These are phyloP conservation scores for Aspergillus arachidicola DNA, from an alignment of 2,329 filamentous ascomycete species.

Conservation along the genomic window DNA sequence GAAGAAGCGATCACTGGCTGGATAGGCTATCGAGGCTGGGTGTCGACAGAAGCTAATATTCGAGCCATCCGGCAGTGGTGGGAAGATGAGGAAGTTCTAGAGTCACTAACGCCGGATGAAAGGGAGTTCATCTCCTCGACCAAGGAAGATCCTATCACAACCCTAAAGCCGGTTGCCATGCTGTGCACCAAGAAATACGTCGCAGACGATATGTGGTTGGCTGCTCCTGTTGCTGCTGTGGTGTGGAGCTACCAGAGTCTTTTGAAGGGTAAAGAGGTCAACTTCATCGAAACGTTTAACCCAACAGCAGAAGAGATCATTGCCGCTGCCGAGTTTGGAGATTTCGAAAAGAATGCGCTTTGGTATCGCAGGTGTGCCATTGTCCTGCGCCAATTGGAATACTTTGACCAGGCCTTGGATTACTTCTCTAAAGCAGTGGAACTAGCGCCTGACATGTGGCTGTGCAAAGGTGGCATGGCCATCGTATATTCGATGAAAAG, in stretches of 20 bases:
- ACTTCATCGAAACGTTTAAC: neutral
- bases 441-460: constrained; percentile 1
- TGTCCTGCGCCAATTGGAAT: neutral
- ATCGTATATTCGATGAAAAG: neutral
- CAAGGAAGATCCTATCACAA: neutral
- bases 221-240: neutral
- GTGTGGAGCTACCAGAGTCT: constrained; percentile 4
- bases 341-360: neutral
- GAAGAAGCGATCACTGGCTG: neutral
- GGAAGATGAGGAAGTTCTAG: neutral
- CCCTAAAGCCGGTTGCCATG: neutral
- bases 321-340: constrained; percentile 9
- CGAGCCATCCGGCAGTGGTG: neutral
- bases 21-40: neutral
- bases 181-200: constrained; percentile 9
- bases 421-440: constrained; percentile 8
- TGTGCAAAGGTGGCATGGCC: constrained; percentile 4
- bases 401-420: constrained; percentile 3
- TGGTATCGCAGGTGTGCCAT: constrained; percentile 11
- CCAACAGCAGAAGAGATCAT: constrained; percentile 5
- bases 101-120: neutral
- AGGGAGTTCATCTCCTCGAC: neutral
- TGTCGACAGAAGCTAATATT: neutral
- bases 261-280: neutral
- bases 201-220: neutral